Conservation (phyloP, 345 rosid genomes). For the Orychophragmus violaceus region DNA sequence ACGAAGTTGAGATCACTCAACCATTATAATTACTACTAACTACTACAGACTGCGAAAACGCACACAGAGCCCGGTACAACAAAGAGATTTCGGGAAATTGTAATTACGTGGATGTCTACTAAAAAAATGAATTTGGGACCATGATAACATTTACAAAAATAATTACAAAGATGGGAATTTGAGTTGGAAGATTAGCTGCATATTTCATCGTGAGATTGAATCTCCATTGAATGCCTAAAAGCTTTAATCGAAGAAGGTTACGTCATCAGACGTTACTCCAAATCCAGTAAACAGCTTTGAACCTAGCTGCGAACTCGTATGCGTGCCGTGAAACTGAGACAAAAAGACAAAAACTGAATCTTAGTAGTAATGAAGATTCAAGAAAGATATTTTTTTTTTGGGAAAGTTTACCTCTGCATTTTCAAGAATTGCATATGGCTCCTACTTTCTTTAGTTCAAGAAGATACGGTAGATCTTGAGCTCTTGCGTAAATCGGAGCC, state of each 20-base stretch:
- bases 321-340: slow-evolving; percentile 18
- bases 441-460: slow-evolving; percentile 90
- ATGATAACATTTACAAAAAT: too few species aligned
- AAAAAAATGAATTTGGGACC: too few species aligned
- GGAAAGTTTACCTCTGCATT: slow-evolving; percentile 91
- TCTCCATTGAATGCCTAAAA: slow-evolving; percentile 78
- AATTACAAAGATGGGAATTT: too few species aligned
- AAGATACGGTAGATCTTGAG: slow-evolving; percentile 76
- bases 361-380: background rate
- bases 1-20: too few species aligned
- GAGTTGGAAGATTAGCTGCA: too few species aligned
- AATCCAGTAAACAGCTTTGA: slow-evolving; percentile 83
- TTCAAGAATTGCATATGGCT: slow-evolving; percentile 85
- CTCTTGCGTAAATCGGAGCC: slow-evolving; percentile 88
- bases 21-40: too few species aligned
- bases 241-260: slow-evolving; percentile 63
- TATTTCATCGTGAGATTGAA: slow-evolving; percentile 64
- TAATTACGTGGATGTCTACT: too few species aligned
- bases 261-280: slow-evolving; percentile 98
- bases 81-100: too few species aligned
- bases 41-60: too few species aligned
- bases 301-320: slow-evolving; percentile 93
- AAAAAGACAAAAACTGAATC: background rate
- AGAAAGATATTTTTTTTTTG: too few species aligned
- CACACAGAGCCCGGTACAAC: too few species aligned